Percentiles rank a stretch among this genome's conserved stretches.
Conservation (phyloP, 2,329 filamentous ascomycete species). For the Ophiocordyceps camponoti-rufipedis region DNA sequence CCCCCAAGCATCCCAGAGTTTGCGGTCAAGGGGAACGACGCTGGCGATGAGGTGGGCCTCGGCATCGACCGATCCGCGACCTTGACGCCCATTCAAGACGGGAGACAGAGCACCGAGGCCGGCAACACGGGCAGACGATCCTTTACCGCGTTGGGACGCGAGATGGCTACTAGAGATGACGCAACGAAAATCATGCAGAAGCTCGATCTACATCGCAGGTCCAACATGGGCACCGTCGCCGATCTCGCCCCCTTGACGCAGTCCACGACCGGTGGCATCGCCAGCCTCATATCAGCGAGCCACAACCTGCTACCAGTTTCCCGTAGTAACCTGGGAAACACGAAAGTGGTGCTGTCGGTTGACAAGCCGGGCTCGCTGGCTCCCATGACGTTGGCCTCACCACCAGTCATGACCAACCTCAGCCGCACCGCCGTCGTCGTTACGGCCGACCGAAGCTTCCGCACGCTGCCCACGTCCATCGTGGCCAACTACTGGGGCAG, state of each 20-base stretch:
- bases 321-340: conserved; percentile 10
- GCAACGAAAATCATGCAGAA: conserved; percentile 83
- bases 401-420: conserved; percentile 67
- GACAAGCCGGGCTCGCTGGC: conserved; percentile 49
- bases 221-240: conserved; percentile 33
- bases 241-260: conserved; percentile 19
- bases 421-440: conserved; percentile 73
- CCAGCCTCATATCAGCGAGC: conserved; percentile 70
- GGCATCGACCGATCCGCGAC: conserved; percentile 42
- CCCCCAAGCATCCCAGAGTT: conserved; percentile 81
- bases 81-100: conserved; percentile 44
- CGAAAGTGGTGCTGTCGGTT: conserved; percentile 18
- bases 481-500: conserved; percentile 92
- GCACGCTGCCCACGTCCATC: conserved; percentile 64
- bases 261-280: conserved; percentile 47
- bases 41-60: conserved; percentile 24
- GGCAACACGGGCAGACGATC: conserved; percentile 32
- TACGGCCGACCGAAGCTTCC: conserved; percentile 56
- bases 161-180: conserved; percentile 38
- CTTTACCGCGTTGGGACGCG: conserved; percentile 30
- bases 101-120: conserved; percentile 57
- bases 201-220: conserved; percentile 73
- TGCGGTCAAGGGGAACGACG: conserved; percentile 58
- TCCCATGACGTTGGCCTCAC: conserved; percentile 64
- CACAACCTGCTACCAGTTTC: conserved; percentile 58